Conservation (phyloP, 768 basidiomycete genomes). For the Jaapia argillacea region DNA sequence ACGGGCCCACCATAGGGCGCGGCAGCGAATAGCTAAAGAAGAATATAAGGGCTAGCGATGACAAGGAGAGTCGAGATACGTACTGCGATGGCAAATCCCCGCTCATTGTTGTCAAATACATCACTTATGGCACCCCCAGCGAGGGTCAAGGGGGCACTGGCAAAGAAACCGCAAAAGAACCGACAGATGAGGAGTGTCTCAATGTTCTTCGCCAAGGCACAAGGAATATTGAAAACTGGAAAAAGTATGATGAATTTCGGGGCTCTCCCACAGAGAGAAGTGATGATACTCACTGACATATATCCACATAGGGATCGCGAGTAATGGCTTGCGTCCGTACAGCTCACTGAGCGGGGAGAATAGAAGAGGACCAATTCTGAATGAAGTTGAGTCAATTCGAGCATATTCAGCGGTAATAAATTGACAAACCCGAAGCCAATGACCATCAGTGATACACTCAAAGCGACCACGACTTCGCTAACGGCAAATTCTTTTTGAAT, state of each 20-base stretch:
- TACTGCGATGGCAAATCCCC: conserved; percentile 28
- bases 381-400: conserved; percentile 3
- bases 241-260: not conserved
- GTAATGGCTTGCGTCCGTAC: conserved; percentile 26
- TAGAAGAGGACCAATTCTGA: conserved; percentile 12
- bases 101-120: conserved; percentile 25
- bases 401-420: conserved; percentile 19
- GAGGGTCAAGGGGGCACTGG: conserved; percentile 25
- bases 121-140: conserved; percentile 25
- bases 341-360: conserved; percentile 26
- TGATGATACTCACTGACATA: conserved; percentile 22
- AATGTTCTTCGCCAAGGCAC: conserved; percentile 28
- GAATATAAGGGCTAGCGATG: not conserved
- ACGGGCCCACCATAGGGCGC: conserved; percentile 34
- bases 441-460: conserved; percentile 28
- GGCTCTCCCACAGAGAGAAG: not conserved
- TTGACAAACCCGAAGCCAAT: conserved; percentile 24
- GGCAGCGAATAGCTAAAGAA: conserved; percentile 22
- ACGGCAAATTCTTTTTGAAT: conserved; percentile 22
- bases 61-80: not conserved
- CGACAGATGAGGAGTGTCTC: conserved; percentile 30
- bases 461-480: conserved; percentile 21
- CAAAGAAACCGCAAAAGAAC: conserved; percentile 31
- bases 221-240: conserved; percentile 34
- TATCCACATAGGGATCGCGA: conserved; percentile 26